Evolutionary conservation across 805 yeast genomes (phyloP).

Genomic region (Lipomyces mesembrius): DNA sequence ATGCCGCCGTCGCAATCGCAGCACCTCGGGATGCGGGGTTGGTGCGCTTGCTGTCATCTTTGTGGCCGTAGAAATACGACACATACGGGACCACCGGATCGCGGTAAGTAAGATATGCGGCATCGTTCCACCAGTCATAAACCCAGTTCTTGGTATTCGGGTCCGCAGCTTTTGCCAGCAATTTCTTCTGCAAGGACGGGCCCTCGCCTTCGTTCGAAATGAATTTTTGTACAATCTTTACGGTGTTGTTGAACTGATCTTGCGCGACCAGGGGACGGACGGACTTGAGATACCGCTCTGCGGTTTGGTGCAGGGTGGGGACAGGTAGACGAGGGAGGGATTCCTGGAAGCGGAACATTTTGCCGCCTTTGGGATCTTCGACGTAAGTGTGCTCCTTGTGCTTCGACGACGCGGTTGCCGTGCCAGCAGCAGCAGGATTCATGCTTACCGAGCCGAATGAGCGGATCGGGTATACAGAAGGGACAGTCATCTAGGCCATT

Average conservation of each 20-base stretch:
- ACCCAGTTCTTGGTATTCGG: constrained; percentile 81
- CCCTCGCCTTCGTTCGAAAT: constrained; percentile 65
- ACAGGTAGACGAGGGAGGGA: constrained; percentile 85
- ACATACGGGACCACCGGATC: constrained; percentile 96
- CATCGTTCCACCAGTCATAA: constrained; percentile 89
- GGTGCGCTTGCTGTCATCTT: constrained; percentile 54
- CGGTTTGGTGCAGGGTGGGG: constrained; percentile 75
- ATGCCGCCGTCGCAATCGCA: constrained; percentile 67
- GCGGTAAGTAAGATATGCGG: constrained; percentile 85
- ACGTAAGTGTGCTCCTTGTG: constrained; percentile 35
- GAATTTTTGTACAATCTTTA: constrained; percentile 67
- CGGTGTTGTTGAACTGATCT: constrained; percentile 59
- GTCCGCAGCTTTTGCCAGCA: constrained; percentile 59
- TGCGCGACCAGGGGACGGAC: constrained; percentile 67
- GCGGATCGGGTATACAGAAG: constrained; percentile 2
- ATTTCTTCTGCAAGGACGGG: constrained; percentile 67
- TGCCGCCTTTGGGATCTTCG: constrained; percentile 58
- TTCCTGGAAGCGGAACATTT: constrained; percentile 71
- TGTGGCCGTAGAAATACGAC: constrained; percentile 86
- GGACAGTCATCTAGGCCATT: background rate
- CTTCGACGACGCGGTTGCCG: constrained; percentile 21
- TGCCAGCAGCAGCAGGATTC: constrained; percentile 20
- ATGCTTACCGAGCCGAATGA: constrained; percentile 18
- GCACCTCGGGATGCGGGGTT: constrained; percentile 65
- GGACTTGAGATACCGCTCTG: constrained; percentile 68